Conservation (phyloP, 2,329 filamentous ascomycete genomes). For the Leptographium flavum region DNA sequence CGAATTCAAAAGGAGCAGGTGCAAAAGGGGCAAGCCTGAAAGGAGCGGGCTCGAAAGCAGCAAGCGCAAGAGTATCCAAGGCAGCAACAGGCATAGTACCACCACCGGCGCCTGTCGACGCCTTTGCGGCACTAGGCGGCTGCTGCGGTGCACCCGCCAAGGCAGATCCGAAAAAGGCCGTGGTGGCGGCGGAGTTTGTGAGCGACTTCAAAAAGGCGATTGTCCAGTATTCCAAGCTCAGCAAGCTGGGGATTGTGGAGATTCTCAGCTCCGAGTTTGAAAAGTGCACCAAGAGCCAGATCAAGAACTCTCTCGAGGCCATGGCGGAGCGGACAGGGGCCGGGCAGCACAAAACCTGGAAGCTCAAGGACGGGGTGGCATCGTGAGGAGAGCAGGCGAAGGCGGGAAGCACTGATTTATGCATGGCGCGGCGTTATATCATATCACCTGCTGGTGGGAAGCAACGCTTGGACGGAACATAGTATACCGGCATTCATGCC, state of each 20-base stretch:
- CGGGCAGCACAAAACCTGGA: conserved; percentile 46
- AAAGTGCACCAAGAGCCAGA: conserved; percentile 52
- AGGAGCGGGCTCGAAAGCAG: too few relatives aligned
- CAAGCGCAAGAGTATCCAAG: neutral
- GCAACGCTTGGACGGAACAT: too few relatives aligned
- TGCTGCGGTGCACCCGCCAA: neutral
- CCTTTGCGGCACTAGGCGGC: conserved; percentile 7
- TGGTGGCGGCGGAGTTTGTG: conserved; percentile 45
- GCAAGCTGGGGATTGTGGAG: conserved; percentile 62
- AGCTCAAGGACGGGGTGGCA: conserved; percentile 21
- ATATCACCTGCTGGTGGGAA: too few relatives aligned
- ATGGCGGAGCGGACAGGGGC: conserved; percentile 47
- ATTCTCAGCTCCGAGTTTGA: conserved; percentile 62
- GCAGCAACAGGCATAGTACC: conserved; percentile 11
- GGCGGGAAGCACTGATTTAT: neutral
- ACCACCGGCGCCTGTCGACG: conserved; percentile 11
- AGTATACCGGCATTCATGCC: too few relatives aligned
- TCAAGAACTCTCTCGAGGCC: conserved; percentile 54
- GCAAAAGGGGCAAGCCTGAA: too few relatives aligned
- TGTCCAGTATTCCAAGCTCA: conserved; percentile 41
- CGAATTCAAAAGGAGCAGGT: too few relatives aligned
- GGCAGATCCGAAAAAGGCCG: conserved; percentile 15
- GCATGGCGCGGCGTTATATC: too few relatives aligned
- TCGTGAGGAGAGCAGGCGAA: neutral
- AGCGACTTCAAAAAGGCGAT: conserved; percentile 55